Evolutionary conservation across 2,329 filamentous ascomycete genomes (phyloP).

Genomic region (Raffaelea ambrosiae): DNA sequence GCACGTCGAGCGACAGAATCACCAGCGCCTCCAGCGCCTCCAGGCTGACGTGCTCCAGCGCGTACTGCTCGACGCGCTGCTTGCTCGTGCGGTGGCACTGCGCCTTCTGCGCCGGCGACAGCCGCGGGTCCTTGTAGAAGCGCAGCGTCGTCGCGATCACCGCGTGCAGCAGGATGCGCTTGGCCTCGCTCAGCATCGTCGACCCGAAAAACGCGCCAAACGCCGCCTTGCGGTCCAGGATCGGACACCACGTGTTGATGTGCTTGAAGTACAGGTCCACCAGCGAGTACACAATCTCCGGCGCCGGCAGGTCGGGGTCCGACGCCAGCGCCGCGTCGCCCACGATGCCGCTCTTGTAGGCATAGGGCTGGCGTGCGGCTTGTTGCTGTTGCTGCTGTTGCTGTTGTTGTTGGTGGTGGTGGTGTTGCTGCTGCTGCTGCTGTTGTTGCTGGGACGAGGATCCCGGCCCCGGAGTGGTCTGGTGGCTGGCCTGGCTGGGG

Average conservation of each 20-base stretch:
- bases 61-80: constrained; percentile 77
- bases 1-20: constrained; percentile 75
- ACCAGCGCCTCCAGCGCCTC: constrained; percentile 80
- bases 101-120: constrained; percentile 63
- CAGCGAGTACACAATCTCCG: constrained; percentile 63
- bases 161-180: constrained; percentile 74
- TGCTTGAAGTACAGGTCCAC: constrained; percentile 74
- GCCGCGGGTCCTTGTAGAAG: constrained; percentile 67
- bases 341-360: too few relatives aligned
- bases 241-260: constrained; percentile 79
- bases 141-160: constrained; percentile 82
- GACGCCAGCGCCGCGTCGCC: constrained; percentile 35
- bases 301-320: constrained; percentile 63
- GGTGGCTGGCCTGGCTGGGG: constrained; percentile 5
- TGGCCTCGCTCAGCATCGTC: constrained; percentile 66
- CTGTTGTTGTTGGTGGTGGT: constrained; percentile 38
- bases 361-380: too few relatives aligned
- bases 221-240: constrained; percentile 74
- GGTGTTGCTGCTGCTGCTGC: constrained; percentile 39
- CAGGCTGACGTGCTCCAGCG: constrained; percentile 76
- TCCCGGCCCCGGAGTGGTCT: background rate
- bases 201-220: constrained; percentile 75
- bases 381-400: too few relatives aligned
- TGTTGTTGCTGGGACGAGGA: constrained; percentile 21
- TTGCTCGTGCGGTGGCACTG: constrained; percentile 76